These are phyloP conservation scores for barley (Hordeum vulgare) DNA, from an alignment of 176 grass and related monocot genomes.

Conservation along the genomic window DNA sequence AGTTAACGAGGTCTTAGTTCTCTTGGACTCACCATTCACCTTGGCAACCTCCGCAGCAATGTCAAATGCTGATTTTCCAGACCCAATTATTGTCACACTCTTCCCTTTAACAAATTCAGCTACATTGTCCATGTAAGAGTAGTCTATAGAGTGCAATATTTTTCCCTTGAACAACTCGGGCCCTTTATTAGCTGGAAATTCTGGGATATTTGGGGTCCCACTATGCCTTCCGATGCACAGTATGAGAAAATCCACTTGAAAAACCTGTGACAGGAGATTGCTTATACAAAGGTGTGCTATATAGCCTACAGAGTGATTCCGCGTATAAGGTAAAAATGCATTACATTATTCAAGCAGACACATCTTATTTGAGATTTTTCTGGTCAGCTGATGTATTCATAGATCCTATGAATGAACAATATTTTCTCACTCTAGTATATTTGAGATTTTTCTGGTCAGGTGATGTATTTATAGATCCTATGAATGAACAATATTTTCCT, in stretches of 20 bases:
- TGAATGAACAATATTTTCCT: background rate
- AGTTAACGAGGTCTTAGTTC: conserved; percentile 6
- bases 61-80: conserved; percentile 75
- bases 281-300: background rate
- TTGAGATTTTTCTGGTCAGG: background rate
- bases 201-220: conserved; percentile 63
- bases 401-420: background rate
- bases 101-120: conserved; percentile 51
- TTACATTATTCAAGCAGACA: background rate
- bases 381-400: background rate
- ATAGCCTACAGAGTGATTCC: background rate
- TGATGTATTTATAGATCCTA: background rate
- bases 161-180: conserved; percentile 65
- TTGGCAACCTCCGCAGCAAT: conserved; percentile 70
- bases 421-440: background rate
- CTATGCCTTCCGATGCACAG: conserved; percentile 82
- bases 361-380: background rate
- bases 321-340: background rate
- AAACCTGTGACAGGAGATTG: conserved; percentile 23
- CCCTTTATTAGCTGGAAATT: conserved; percentile 47
- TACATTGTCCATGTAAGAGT: conserved; percentile 62
- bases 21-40: conserved; percentile 51
- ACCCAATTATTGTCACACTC: conserved; percentile 51
- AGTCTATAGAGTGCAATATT: conserved; percentile 68
- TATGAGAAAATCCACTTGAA: conserved; percentile 74